phyloP scores from a whole-genome alignment of 164 flowering plant genomes.

The Cinnamomum micranthum region DNA sequence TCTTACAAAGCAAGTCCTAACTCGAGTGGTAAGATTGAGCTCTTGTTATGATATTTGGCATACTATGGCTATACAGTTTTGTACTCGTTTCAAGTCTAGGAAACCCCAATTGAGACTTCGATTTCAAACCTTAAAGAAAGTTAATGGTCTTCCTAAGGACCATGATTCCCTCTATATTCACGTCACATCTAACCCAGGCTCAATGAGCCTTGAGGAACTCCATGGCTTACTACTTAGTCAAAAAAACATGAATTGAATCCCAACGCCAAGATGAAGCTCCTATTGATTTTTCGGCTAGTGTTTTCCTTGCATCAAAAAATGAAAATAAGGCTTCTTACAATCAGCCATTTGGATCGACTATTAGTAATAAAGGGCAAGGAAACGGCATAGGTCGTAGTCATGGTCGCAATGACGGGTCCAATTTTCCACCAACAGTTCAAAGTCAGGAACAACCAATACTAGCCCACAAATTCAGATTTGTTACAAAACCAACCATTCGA shows the following conservation, averaged over 20 bases:
- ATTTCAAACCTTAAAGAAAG: slow-evolving; percentile 1
- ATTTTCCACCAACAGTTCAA: no score
- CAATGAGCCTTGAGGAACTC: neutral
- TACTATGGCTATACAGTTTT: neutral
- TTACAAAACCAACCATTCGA: neutral
- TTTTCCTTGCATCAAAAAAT: no score
- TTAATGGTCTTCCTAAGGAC: neutral
- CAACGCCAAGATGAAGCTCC: no score
- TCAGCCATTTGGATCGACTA: no score
- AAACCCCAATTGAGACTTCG: neutral
- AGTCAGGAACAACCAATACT: no score
- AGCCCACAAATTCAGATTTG: neutral
- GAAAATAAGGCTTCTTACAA: no score
- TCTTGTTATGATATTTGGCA: neutral
- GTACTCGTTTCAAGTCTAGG: neutral
- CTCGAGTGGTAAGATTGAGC: neutral
- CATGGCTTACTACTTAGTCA: neutral
- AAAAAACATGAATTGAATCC: neutral
- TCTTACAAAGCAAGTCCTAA: neutral
- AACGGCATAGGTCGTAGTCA: no score
- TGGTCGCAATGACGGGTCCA: no score
- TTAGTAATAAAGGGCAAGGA: no score
- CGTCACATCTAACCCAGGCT: neutral
- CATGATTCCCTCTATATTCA: neutral
- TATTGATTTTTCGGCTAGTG: no score